phyloP scores from a whole-genome alignment of 129 eudicot genomes.

The Erigeron canadensis region DNA sequence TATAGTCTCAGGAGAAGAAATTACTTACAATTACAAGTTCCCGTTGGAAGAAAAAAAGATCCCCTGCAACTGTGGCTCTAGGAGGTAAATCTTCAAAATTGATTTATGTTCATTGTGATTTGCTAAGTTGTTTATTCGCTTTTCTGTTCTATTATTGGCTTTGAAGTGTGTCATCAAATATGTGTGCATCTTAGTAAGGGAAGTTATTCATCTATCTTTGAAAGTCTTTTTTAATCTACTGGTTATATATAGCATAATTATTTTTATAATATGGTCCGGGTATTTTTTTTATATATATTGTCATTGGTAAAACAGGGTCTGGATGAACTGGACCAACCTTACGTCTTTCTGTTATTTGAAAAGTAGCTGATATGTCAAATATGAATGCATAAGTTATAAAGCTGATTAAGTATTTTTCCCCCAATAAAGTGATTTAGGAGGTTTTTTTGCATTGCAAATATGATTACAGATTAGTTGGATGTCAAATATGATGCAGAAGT shows the following conservation, averaged over 20 bases:
- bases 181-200: slow-evolving; percentile 3
- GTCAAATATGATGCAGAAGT: too few species aligned
- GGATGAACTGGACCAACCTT: too few species aligned
- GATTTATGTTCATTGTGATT: slow-evolving; percentile 1
- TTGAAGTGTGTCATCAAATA: background rate
- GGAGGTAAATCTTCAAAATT: slow-evolving; percentile 47
- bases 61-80: slow-evolving; percentile 94
- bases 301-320: too few species aligned
- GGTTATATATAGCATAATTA: background rate
- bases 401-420: too few species aligned
- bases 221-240: background rate
- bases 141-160: background rate
- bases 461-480: too few species aligned
- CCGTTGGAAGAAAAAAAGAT: slow-evolving; percentile 96
- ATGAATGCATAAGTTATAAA: too few species aligned
- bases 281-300: too few species aligned
- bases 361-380: too few species aligned
- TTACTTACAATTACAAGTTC: slow-evolving; percentile 92
- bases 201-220: background rate
- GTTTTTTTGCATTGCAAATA: too few species aligned
- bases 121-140: background rate
- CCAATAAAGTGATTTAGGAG: too few species aligned
- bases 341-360: too few species aligned
- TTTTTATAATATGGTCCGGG: background rate
- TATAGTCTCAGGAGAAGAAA: slow-evolving; percentile 87